These are phyloP conservation scores for Colletotrichum simmondsii DNA, from an alignment of 2,329 filamentous ascomycete genomes.

Conservation along the genomic window DNA sequence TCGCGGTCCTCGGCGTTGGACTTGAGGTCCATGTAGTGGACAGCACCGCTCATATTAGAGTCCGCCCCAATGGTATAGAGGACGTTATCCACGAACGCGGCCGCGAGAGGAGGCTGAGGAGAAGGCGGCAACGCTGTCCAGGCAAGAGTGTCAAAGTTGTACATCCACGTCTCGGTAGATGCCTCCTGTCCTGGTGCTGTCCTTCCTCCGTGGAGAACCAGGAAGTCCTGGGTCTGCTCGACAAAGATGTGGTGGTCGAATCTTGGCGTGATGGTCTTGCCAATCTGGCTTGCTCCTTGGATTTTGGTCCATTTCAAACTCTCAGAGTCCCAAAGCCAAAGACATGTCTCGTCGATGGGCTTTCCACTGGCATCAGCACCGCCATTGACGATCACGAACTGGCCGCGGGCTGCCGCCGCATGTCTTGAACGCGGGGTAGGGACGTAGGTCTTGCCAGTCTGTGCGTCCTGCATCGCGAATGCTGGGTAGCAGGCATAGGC, in stretches of 20 bases:
- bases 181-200: slow-evolving; percentile 41
- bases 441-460: slow-evolving; percentile 41
- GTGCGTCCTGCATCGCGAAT: slow-evolving; percentile 40
- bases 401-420: slow-evolving; percentile 47
- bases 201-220: slow-evolving; percentile 62
- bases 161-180: slow-evolving; percentile 63
- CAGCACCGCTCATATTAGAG: slow-evolving; percentile 44
- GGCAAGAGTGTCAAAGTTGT: slow-evolving; percentile 56
- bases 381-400: slow-evolving; percentile 48
- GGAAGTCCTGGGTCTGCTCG: slow-evolving; percentile 56
- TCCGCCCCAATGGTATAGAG: slow-evolving; percentile 58
- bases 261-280: slow-evolving; percentile 43
- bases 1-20: slow-evolving; percentile 43
- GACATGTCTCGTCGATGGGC: slow-evolving; percentile 43
- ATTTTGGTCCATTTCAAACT: slow-evolving; percentile 47
- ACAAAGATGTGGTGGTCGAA: slow-evolving; percentile 48
- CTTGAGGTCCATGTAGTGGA: slow-evolving; percentile 49
- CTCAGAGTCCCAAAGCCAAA: slow-evolving; percentile 52
- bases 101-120: slow-evolving; percentile 48
- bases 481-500: slow-evolving; percentile 46
- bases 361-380: slow-evolving; percentile 44
- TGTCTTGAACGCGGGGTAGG: slow-evolving; percentile 47
- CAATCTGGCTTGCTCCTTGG: slow-evolving; percentile 43
- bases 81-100: slow-evolving; percentile 55
- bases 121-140: slow-evolving; percentile 62